These are phyloP conservation scores for Prunus mira DNA, from an alignment of 306 rosid species.

Conservation along the genomic window DNA sequence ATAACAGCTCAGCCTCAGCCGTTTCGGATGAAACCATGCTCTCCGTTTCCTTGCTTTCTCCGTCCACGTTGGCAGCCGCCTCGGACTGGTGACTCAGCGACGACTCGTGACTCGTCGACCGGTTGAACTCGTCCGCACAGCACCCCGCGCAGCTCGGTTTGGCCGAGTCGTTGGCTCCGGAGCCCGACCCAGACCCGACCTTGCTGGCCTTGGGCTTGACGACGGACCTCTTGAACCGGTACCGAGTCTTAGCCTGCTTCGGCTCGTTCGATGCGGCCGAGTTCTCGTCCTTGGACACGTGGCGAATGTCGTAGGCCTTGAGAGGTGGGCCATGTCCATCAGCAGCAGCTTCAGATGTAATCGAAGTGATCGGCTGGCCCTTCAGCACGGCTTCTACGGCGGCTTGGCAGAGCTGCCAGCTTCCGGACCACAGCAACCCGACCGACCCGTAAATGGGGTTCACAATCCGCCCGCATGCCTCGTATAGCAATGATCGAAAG, in stretches of 20 bases:
- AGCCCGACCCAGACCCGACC: slow-evolving; percentile 14
- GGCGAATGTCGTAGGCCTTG: slow-evolving; percentile 89
- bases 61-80: slow-evolving; percentile 44
- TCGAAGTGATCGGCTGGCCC: slow-evolving; percentile 82
- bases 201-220: slow-evolving; percentile 42
- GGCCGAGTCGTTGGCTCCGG: slow-evolving; percentile 7
- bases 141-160: slow-evolving; percentile 20
- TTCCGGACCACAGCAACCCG: slow-evolving; percentile 93
- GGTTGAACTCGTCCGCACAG: slow-evolving; percentile 40
- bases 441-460: slow-evolving; percentile 97
- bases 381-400: slow-evolving; percentile 90
- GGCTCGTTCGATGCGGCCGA: slow-evolving; percentile 56
- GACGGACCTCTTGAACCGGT: slow-evolving; percentile 50
- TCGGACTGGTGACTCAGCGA: slow-evolving; percentile 90
- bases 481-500: slow-evolving; percentile 81
- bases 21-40: slow-evolving; percentile 78
- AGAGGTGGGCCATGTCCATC: slow-evolving; percentile 75
- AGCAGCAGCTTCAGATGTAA: slow-evolving; percentile 73
- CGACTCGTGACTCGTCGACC: slow-evolving; percentile 78
- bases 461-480: slow-evolving; percentile 91
- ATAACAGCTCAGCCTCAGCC: slow-evolving; percentile 45
- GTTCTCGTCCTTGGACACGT: slow-evolving; percentile 82
- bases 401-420: slow-evolving; percentile 93
- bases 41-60: slow-evolving; percentile 65
- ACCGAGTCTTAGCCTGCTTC: slow-evolving; percentile 54